phyloP scores from a whole-genome alignment of 495 filamentous ascomycete genomes.

The Neurospora sp. region DNA sequence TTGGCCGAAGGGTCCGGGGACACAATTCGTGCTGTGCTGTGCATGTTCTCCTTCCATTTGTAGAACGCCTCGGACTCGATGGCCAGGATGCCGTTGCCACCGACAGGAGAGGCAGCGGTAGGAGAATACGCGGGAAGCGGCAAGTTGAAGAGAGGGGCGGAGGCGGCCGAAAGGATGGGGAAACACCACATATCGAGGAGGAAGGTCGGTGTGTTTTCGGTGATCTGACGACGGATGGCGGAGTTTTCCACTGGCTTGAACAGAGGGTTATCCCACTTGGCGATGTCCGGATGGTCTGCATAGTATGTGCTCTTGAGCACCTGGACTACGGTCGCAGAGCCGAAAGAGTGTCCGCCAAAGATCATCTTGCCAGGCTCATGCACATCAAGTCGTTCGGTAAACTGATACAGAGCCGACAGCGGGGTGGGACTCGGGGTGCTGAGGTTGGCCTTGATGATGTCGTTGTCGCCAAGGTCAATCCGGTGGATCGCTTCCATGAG shows the following conservation, averaged over 20 bases:
- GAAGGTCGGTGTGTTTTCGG: conserved; percentile 45
- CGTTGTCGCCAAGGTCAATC: conserved; percentile 43
- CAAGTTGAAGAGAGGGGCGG: conserved; percentile 46
- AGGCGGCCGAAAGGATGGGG: conserved; percentile 47
- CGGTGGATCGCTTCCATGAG: conserved; percentile 50
- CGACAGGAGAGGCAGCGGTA: conserved; percentile 21
- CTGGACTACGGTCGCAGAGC: conserved; percentile 58
- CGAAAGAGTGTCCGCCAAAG: conserved; percentile 69
- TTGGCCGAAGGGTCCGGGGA: conserved; percentile 35
- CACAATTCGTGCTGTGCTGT: conserved; percentile 46
- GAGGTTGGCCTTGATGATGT: conserved; percentile 28
- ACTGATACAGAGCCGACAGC: conserved; percentile 33
- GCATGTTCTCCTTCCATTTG: conserved; percentile 58
- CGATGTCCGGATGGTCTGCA: conserved; percentile 24
- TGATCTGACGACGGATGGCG: conserved; percentile 49
- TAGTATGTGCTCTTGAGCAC: conserved; percentile 65
- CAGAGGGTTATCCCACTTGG: conserved; percentile 25
- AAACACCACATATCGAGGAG: conserved; percentile 69
- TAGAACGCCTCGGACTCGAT: conserved; percentile 61
- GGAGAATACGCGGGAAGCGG: conserved; percentile 56
- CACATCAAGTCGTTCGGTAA: conserved; percentile 49
- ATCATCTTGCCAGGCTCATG: conserved; percentile 58
- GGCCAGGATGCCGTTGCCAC: conserved; percentile 44
- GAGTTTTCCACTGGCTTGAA: conserved; percentile 41
- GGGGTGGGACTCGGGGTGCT: conserved; percentile 30